These are phyloP conservation scores for Vachellia pachyceras DNA, from an alignment of 306 rosid genomes.

Conservation along the genomic window DNA sequence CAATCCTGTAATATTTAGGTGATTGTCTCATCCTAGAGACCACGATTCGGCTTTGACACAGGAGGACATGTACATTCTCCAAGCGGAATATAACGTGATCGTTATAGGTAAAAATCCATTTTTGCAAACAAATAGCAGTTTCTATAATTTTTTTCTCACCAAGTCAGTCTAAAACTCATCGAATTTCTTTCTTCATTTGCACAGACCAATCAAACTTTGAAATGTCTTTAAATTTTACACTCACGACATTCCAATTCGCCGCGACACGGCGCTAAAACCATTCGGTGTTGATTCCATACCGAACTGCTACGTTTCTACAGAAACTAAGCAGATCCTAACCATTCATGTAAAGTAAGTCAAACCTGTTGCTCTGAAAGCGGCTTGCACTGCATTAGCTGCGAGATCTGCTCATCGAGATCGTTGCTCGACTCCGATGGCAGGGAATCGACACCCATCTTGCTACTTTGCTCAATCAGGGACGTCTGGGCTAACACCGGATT, in stretches of 20 bases:
- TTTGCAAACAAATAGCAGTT: background rate
- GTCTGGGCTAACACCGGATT: conserved; percentile 19
- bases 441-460: conserved; percentile 77
- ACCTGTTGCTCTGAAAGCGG: conserved; percentile 98
- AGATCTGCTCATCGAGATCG: conserved; percentile 95
- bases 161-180: background rate
- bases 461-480: conserved; percentile 32
- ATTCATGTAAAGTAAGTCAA: conserved; percentile 10
- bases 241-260: background rate
- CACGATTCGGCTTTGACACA: background rate
- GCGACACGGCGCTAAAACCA: conserved; percentile 7
- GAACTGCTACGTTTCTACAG: background rate
- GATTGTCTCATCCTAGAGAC: conserved; percentile 10
- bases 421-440: conserved; percentile 55
- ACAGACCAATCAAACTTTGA: conserved; percentile 23
- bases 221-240: background rate
- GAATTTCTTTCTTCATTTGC: conserved; percentile 27
- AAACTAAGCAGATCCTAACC: conserved; percentile 32
- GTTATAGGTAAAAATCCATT: conserved; percentile 5
- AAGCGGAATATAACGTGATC: background rate
- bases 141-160: background rate
- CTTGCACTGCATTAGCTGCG: conserved; percentile 99
- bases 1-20: background rate
- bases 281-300: conserved; percentile 17
- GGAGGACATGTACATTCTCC: background rate